Conservation (phyloP, 495 filamentous ascomycete genomes). For the Talaromyces thailandensis region DNA sequence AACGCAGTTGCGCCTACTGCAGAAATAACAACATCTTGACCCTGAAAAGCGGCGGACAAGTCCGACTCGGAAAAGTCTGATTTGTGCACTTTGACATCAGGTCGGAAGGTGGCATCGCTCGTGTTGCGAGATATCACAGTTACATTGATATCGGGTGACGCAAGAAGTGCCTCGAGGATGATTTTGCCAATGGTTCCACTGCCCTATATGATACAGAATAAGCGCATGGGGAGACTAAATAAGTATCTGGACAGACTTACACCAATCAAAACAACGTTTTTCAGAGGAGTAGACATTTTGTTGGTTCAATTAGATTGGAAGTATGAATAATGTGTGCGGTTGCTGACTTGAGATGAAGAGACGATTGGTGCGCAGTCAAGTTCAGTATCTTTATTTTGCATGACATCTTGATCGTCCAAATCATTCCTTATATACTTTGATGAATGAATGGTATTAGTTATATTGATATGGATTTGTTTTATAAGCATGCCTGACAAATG, state of each 20-base stretch:
- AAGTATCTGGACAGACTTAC: slow-evolving; percentile 8
- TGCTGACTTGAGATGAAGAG: not conserved
- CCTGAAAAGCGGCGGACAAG: slow-evolving; percentile 29
- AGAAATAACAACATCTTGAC: slow-evolving; percentile 40
- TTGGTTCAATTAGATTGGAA: not conserved
- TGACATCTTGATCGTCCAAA: not conserved
- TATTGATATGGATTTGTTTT: too few species aligned
- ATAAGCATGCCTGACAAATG: not conserved
- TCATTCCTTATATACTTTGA: not conserved
- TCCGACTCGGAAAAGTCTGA: slow-evolving; percentile 52
- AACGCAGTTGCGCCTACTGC: slow-evolving; percentile 23
- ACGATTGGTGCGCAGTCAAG: not conserved
- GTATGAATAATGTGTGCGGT: too few species aligned
- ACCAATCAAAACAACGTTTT: slow-evolving; percentile 22
- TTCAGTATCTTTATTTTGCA: not conserved
- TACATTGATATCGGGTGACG: slow-evolving; percentile 46
- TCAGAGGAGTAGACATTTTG: slow-evolving; percentile 7
- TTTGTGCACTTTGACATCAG: slow-evolving; percentile 36
- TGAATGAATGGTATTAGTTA: not conserved
- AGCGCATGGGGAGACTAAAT: not conserved
- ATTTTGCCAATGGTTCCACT: slow-evolving; percentile 26
- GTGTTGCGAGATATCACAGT: slow-evolving; percentile 32
- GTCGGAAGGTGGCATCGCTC: slow-evolving; percentile 27
- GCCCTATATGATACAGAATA: slow-evolving; percentile 15
- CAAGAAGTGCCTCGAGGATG: slow-evolving; percentile 24